Evolutionary conservation across 148 eudicot genomes (phyloP).

Genomic region (Rhododendron williamsianum): DNA sequence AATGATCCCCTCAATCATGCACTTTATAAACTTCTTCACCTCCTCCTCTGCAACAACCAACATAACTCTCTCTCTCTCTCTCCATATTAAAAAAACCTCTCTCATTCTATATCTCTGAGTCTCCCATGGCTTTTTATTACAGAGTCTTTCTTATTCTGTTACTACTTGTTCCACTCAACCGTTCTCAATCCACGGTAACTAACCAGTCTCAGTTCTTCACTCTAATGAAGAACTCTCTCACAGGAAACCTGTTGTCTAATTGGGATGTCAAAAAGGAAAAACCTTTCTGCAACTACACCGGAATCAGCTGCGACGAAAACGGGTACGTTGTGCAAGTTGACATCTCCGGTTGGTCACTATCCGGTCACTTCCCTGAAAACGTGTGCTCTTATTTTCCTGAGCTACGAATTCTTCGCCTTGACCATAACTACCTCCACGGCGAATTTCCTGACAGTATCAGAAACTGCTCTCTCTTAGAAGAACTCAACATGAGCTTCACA

Average conservation of each 20-base stretch:
- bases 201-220: slow-evolving; percentile 53
- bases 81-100: neutral
- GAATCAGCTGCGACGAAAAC: slow-evolving; percentile 49
- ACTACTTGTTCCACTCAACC: slow-evolving; percentile 20
- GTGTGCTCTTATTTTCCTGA: slow-evolving; percentile 64
- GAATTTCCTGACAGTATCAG: slow-evolving; percentile 50
- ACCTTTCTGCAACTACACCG: slow-evolving; percentile 47
- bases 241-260: slow-evolving; percentile 36
- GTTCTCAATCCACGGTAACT: slow-evolving; percentile 20
- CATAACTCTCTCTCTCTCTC: slow-evolving; percentile 4
- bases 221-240: slow-evolving; percentile 51
- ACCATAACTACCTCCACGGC: slow-evolving; percentile 43
- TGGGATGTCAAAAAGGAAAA: slow-evolving; percentile 37
- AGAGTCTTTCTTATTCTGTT: slow-evolving; percentile 25
- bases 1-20: slow-evolving; percentile 41
- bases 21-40: slow-evolving; percentile 41
- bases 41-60: slow-evolving; percentile 29
- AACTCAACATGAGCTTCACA: slow-evolving; percentile 40
- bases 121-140: slow-evolving; percentile 40
- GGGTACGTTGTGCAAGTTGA: slow-evolving; percentile 43
- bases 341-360: slow-evolving; percentile 46
- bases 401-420: slow-evolving; percentile 45
- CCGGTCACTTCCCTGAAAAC: slow-evolving; percentile 57
- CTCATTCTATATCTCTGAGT: neutral
- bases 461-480: slow-evolving; percentile 57